Conservation (phyloP, 2,329 filamentous ascomycete species). For the Cladophialophora exuberans region DNA sequence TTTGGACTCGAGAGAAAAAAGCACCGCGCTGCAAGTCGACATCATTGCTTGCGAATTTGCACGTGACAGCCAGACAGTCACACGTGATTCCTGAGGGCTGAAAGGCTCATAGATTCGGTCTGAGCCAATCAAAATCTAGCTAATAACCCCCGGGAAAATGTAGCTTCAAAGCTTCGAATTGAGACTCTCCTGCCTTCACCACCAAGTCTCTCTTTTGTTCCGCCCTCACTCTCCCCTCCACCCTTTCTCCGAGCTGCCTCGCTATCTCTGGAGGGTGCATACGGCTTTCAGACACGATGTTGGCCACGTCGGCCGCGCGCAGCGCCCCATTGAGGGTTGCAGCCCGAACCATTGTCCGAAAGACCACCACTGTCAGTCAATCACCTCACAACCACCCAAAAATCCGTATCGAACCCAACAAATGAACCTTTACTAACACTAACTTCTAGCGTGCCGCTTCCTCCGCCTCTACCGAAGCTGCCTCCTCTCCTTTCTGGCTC, state of each 20-base stretch:
- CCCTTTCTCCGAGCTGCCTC: slow-evolving; percentile 20
- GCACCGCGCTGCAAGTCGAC: no score
- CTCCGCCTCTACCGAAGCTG: slow-evolving; percentile 68
- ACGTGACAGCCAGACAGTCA: no score
- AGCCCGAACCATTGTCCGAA: slow-evolving; percentile 72
- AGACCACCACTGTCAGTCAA: slow-evolving; percentile 74
- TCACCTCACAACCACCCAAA: slow-evolving; percentile 40
- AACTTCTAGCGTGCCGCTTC: slow-evolving; percentile 62
- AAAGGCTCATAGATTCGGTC: not conserved
- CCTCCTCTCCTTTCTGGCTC: slow-evolving; percentile 76
- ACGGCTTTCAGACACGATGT: slow-evolving; percentile 65
- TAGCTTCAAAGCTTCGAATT: slow-evolving; percentile 28
- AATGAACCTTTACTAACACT: slow-evolving; percentile 34
- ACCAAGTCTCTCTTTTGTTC: slow-evolving; percentile 22
- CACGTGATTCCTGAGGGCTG: no score
- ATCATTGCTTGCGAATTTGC: no score
- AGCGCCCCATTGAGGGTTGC: slow-evolving; percentile 82
- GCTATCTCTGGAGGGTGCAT: slow-evolving; percentile 26
- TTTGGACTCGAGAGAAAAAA: no score
- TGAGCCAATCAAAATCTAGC: slow-evolving; percentile 17
- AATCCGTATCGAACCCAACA: slow-evolving; percentile 38
- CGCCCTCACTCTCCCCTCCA: slow-evolving; percentile 22
- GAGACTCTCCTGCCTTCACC: slow-evolving; percentile 22
- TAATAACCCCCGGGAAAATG: slow-evolving; percentile 21
- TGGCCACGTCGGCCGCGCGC: slow-evolving; percentile 90